Evolutionary conservation across 2,329 filamentous ascomycete genomes (phyloP), one percentile per base, ranked within the genome.

Genomic region (Blastomyces silverae): DNA sequence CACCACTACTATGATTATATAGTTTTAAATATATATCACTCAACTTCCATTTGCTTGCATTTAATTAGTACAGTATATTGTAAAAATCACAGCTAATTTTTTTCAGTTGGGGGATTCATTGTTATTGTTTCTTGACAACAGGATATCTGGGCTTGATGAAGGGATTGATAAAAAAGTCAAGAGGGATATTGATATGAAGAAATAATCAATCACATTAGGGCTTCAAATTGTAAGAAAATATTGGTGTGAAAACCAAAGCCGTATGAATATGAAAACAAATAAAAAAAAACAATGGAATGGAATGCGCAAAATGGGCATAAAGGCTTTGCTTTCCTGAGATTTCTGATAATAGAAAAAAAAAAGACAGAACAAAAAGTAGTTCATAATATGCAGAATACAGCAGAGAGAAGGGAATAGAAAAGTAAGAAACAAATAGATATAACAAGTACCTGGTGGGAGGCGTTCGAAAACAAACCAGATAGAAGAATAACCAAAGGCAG

Each of bases 361-460:
- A 37, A 10, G 28, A 8, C 2, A 15, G 22, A 34, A 11, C 2
- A 55, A 31, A 10, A 55, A 55, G 25, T 20, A 55, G 11, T 15
- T 31, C 52, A 56, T 56, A 37, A 56, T 56, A 17, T 56, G 25
- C 25, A 56, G 25, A 56, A 56, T 31, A 56, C 17, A 53, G 13
- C 25, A 34, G 34, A 56, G 34, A 56, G 34, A 37, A 37, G 7
- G 28, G 25, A 56, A 56, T 3, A 34, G 17, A 37, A 56, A 28
- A 17, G 20, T 44, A 60, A 15, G 1, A 34, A 34, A 34, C 31
- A 5, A 4, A 56, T 31, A 31, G 28, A 56, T 8, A 44, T 25
- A 60, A 17, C 15, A 60, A 34, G 31, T 34, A 34, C 3, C 6
- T 8, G 6, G 5, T 7, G 31, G 5, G 31, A 5, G 31, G 31